Conservation (phyloP, 208 protist genomes). For the Leishmania aethiopica region DNA sequence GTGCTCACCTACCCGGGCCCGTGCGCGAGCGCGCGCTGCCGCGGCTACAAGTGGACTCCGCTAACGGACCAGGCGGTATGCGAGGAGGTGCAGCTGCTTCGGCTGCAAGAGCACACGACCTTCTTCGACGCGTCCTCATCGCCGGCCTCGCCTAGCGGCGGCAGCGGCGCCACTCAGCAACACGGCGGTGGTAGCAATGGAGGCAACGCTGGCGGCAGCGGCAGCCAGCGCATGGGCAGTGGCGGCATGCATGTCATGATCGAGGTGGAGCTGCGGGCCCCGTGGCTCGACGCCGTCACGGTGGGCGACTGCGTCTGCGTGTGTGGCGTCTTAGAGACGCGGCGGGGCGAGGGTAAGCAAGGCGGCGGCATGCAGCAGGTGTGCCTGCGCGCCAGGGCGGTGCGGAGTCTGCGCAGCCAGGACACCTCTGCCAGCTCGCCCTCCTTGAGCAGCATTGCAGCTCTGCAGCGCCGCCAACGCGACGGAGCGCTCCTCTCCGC, state of each 20-base stretch:
- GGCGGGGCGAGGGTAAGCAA: conserved; percentile 48
- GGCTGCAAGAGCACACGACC: conserved; percentile 79
- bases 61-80: conserved; percentile 58
- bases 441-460: conserved; percentile 1
- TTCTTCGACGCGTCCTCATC: conserved; percentile 36
- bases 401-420: conserved; percentile 26
- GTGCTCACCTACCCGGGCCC: conserved; percentile 72
- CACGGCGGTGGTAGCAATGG: not conserved
- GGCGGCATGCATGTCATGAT: conserved; percentile 76
- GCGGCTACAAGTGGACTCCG: conserved; percentile 75
- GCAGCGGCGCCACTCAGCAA: conserved; percentile 6
- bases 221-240: conserved; percentile 16
- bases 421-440: not conserved
- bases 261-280: conserved; percentile 72
- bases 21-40: conserved; percentile 58
- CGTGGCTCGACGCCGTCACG: conserved; percentile 66
- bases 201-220: conserved; percentile 1
- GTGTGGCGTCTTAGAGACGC: conserved; percentile 62
- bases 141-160: not conserved
- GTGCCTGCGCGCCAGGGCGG: conserved; percentile 35
- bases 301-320: conserved; percentile 80
- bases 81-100: conserved; percentile 85
- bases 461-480: conserved; percentile 21
- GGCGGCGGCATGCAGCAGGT: conserved; percentile 45
- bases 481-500: conserved; percentile 3